Base-by-base conservation (phyloP, 2,329 filamentous ascomycete species). In the Aspergillus intermedius region DNA sequence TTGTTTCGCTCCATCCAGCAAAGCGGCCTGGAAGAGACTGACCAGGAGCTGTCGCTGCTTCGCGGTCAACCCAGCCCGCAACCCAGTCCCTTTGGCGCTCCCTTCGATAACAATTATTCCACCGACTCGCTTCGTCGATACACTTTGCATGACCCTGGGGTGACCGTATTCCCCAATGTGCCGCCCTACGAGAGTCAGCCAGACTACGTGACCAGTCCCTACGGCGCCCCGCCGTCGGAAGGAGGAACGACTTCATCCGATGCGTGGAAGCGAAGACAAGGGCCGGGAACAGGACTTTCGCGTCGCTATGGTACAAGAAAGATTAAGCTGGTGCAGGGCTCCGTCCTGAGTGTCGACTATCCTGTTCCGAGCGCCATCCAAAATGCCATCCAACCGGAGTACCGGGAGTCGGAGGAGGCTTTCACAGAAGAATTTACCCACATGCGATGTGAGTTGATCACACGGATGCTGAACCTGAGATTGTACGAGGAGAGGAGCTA, bases 331-430 rank as follows among this genome's bases (percentile, higher is more conserved):
- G 89, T 95, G 17, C 91, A 97, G 74, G 91, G 93, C 64, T 91
- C 89, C 63, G 91, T 97, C 57, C 80, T 98, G 70, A 95, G 90
- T 71, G 87, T 95, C 62, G 91, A 97, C 72, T 96, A 98, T 68
- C 91, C 91, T 2, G 93, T 97, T 13, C 93, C 93, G 47, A 95
- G 88, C 68, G 91, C 93, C 60, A 96, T 98, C 69, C 89, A 95
- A 71, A 97, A 98, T 66, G 91, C 93, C 40, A 86, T 97, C 42
- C 91, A 97, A 75, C 77, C 87, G 44, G 90, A 91, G 69, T 97
- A 96, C 72, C 82, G 89, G 56, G 84, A 87, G 62, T 74, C 88
- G 44, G 91, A 97, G 74, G 87, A 86, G 61, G 89, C 87, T 58
- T 95, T 87, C 68, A 54, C 62, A 23, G 91, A 96, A 66, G 93